Evolutionary conservation across 352 stramenopile genomes (phyloP).

Genomic region (Phytopythium helicoides): DNA sequence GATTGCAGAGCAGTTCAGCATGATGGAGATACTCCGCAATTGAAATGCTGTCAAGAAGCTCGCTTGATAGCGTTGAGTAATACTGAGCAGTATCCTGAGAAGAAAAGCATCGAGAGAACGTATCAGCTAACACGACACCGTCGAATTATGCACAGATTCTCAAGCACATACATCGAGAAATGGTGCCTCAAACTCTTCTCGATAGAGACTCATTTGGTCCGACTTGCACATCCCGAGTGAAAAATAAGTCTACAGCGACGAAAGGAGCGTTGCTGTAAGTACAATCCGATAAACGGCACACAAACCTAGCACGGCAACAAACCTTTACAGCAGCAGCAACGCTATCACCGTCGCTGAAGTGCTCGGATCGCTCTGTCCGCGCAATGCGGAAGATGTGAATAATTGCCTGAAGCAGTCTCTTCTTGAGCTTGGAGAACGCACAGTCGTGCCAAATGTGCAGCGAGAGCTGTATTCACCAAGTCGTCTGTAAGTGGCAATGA

Average conservation of each 20-base stretch:
- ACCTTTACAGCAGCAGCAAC: conserved; percentile 73
- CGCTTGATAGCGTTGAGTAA: conserved; percentile 62
- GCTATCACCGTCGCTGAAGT: conserved; percentile 70
- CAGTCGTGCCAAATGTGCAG: conserved; percentile 87
- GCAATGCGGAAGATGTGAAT: conserved; percentile 65
- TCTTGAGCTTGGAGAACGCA: conserved; percentile 67
- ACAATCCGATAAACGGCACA: too few species aligned
- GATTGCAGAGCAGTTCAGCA: conserved; percentile 64
- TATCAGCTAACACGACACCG: background rate
- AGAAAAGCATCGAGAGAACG: background rate
- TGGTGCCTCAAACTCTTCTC: conserved; percentile 67
- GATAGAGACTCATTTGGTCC: conserved; percentile 80
- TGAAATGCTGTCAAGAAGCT: conserved; percentile 57
- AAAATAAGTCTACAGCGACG: conserved; percentile 83
- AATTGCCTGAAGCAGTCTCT: conserved; percentile 56
- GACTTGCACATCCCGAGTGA: conserved; percentile 67
- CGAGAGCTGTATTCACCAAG: conserved; percentile 69
- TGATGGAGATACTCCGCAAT: conserved; percentile 78
- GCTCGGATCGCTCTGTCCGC: conserved; percentile 49
- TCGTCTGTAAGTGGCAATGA: too few species aligned
- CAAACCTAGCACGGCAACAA: background rate
- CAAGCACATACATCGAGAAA: conserved; percentile 50
- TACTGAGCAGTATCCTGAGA: conserved; percentile 60
- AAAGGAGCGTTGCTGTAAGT: too few species aligned
- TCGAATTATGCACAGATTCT: background rate